Percentiles rank a stretch among this genome's conserved stretches.
Evolutionary conservation across 2,329 filamentous ascomycete genomes (phyloP).

Genomic region (Aspergillus oerlinghausenensis): DNA sequence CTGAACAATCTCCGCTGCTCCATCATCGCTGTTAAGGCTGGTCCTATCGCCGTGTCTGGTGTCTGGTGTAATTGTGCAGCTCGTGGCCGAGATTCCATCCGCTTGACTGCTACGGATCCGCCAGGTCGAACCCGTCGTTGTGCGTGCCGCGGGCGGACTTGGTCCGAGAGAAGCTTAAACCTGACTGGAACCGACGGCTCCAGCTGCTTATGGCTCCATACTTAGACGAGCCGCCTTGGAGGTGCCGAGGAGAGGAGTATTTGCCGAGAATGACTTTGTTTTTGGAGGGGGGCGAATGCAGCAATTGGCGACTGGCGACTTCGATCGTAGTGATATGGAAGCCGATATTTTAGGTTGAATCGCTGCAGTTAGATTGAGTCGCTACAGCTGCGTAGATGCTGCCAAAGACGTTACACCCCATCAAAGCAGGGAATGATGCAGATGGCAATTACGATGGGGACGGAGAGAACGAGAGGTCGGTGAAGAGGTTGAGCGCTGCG

Average conservation of each 20-base stretch:
- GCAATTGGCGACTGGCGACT: too few species aligned
- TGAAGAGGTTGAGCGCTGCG: conserved; percentile 26
- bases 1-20: conserved; percentile 13
- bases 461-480: conserved; percentile 25
- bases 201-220: conserved; percentile 6
- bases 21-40: conserved; percentile 14
- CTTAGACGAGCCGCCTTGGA: conserved; percentile 10
- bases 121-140: conserved; percentile 18
- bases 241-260: background rate
- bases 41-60: conserved; percentile 8
- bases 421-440: conserved; percentile 26
- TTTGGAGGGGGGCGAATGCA: too few species aligned
- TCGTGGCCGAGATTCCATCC: conserved; percentile 1
- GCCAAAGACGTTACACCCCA: conserved; percentile 16
- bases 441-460: conserved; percentile 30
- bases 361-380: background rate
- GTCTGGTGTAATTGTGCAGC: conserved; percentile 11
- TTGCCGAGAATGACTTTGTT: too few species aligned
- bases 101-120: conserved; percentile 11
- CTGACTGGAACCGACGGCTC: conserved; percentile 1
- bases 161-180: conserved; percentile 1
- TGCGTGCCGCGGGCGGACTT: conserved; percentile 5
- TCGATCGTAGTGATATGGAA: too few species aligned
- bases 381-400: background rate
- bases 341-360: too few species aligned